Base-by-base conservation (phyloP, 1,284 basidiomycete species). In the Apiotrichum mycotoxinovorans region DNA sequence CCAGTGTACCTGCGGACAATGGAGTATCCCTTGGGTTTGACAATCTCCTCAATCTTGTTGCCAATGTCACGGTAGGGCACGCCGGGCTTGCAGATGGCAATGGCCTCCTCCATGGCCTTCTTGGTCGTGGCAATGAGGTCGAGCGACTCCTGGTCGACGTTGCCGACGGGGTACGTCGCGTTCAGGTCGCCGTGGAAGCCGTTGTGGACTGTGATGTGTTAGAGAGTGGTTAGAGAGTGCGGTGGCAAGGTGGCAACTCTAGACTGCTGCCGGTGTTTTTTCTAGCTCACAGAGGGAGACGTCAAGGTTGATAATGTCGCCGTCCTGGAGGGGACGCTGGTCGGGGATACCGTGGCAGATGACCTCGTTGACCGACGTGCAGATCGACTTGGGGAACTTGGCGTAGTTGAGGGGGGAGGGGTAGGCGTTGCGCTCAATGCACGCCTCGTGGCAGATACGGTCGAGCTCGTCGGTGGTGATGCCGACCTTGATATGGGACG, bases 291-390 rank as follows among this genome's bases (percentile, higher is more conserved):
- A 78, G n/a, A 83, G 69, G 9, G 81, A 76, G 4, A 84, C 80
- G 60, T 84, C 95, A 47, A 95, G 84, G 75, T 96, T 96, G 73
- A 96, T 80, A 66, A 97, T 97, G 76, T 97, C 94, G 26, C 93
- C 93, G 66, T 95, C 88, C 67, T 83, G 82, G 52, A 96, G 78
- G 64, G 87, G 89, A 56, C 92, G 81, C 66, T 88, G 82, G 78
- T 96, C 93, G 43, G 93, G 93, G 64, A 97, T 96, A 54, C 91
- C 91, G 76, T 98, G 96, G 75, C 96, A 98, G 69, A 98, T 95
- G 56, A 87, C 87, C 77, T 98, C 96, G 77, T 99, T 98, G 42
- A 98, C 80, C 83, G 88, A 70, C 79, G 89, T 95, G 87, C 96
- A 99, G 47, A 97, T 85, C 44, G 91, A 96, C 81, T 98, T 97